A percentile compares a stretch with the other conserved stretches of the same genome.
Conservation (phyloP, 2,329 filamentous ascomycete species). For the Endoconidiophora laricicola region DNA sequence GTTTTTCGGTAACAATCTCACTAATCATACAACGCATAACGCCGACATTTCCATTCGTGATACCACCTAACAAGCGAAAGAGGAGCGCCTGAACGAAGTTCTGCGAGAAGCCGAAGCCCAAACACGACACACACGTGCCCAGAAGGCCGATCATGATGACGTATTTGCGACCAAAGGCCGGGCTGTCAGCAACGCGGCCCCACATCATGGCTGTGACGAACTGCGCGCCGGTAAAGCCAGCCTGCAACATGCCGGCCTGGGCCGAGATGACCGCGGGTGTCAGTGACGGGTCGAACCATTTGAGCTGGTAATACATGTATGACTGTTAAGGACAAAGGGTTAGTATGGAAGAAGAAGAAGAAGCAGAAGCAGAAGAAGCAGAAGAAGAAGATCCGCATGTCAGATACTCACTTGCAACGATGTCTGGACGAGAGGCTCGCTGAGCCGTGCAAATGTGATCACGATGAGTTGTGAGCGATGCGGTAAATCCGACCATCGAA, state of each 20-base stretch:
- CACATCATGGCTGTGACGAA: constrained; percentile 71
- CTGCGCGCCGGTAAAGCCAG: constrained; percentile 66
- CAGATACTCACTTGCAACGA: constrained; percentile 42
- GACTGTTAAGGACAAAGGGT: constrained; percentile 27
- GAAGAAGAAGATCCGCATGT: no score
- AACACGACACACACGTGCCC: constrained; percentile 34
- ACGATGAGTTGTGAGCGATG: constrained; percentile 62
- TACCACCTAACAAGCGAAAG: constrained; percentile 52
- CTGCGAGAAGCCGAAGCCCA: constrained; percentile 48
- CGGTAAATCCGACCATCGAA: constrained; percentile 51
- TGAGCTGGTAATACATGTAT: constrained; percentile 82
- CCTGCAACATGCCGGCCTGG: constrained; percentile 63
- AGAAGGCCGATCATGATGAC: constrained; percentile 62
- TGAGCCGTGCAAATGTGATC: constrained; percentile 60
- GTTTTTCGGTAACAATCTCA: constrained; percentile 49
- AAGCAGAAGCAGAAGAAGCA: no score
- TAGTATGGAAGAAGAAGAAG: neutral
- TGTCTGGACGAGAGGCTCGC: constrained; percentile 68
- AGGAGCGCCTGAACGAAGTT: constrained; percentile 59
- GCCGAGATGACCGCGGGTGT: constrained; percentile 50
- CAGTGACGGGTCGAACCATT: constrained; percentile 46
- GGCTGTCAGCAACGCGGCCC: constrained; percentile 53
- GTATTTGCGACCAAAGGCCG: constrained; percentile 53
- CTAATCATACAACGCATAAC: constrained; percentile 63
- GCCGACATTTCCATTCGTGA: constrained; percentile 59